Evolutionary conservation across 306 rosid species (phyloP).

Genomic region (Cicer yamashitae): DNA sequence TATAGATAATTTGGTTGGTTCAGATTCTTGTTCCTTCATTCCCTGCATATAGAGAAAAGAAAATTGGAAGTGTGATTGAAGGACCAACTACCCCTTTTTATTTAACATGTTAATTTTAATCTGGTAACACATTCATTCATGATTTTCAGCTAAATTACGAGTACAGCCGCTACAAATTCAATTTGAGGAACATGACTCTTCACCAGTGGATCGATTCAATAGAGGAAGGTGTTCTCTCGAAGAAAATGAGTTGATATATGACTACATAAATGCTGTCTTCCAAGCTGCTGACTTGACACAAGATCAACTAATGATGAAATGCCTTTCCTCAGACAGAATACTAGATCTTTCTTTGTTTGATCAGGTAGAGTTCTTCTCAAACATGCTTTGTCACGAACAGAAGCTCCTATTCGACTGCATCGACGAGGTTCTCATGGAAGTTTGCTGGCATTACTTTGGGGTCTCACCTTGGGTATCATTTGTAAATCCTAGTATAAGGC

Average conservation of each 20-base stretch:
- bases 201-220: slow-evolving; percentile 53
- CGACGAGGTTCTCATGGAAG: slow-evolving; percentile 75
- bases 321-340: slow-evolving; percentile 72
- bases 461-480: slow-evolving; percentile 66
- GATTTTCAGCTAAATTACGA: slow-evolving; percentile 56
- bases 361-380: slow-evolving; percentile 62
- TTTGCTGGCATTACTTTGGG: slow-evolving; percentile 66
- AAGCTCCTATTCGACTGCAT: slow-evolving; percentile 76
- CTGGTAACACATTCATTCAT: slow-evolving; percentile 45
- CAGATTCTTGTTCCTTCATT: slow-evolving; percentile 13
- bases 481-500: slow-evolving; percentile 56
- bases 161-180: slow-evolving; percentile 66
- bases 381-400: slow-evolving; percentile 59
- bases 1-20: slow-evolving; percentile 21
- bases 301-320: slow-evolving; percentile 65
- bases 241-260: slow-evolving; percentile 66
- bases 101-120: slow-evolving; percentile 26
- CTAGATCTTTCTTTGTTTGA: slow-evolving; percentile 68
- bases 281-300: slow-evolving; percentile 64
- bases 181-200: slow-evolving; percentile 67
- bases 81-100: slow-evolving; percentile 27
- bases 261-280: slow-evolving; percentile 64
- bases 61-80: slow-evolving; percentile 8
- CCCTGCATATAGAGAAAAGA: neutral
- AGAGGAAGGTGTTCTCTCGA: slow-evolving; percentile 51